Percentiles rank a stretch among this genome's conserved stretches.
Conservation (phyloP, 2,329 filamentous ascomycete genomes). For the Ophiosphaerella korrae region DNA sequence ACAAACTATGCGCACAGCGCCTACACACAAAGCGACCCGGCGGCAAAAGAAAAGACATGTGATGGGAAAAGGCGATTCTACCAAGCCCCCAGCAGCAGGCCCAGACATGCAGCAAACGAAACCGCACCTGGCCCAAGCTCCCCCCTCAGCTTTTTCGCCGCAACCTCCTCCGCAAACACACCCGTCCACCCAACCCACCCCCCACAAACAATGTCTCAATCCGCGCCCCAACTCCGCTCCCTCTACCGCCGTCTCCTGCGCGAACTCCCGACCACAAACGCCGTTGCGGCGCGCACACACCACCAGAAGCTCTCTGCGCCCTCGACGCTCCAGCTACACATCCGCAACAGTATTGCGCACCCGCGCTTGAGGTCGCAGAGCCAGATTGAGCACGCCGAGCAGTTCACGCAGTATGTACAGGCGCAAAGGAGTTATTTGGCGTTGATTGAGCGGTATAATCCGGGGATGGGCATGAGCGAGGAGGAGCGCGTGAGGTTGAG, state of each 20-base stretch:
- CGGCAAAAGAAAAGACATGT: constrained; percentile 2
- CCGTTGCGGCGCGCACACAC: constrained; percentile 20
- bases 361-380: constrained; percentile 5
- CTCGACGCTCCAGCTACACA: constrained; percentile 71
- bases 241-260: constrained; percentile 89
- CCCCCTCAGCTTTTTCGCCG: constrained; percentile 33
- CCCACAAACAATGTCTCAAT: constrained; percentile 40
- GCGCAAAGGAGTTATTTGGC: constrained; percentile 85
- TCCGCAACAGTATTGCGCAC: constrained; percentile 66
- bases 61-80: neutral
- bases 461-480: constrained; percentile 85
- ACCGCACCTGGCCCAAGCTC: constrained; percentile 24
- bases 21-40: constrained; percentile 26
- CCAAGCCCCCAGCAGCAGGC: too few species aligned
- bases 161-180: constrained; percentile 25
- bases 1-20: constrained; percentile 17
- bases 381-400: constrained; percentile 65
- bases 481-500: constrained; percentile 81
- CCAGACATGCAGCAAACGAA: too few species aligned
- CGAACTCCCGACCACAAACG: constrained; percentile 76
- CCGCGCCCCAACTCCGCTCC: constrained; percentile 64
- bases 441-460: constrained; percentile 90
- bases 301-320: constrained; percentile 57
- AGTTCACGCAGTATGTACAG: constrained; percentile 78
- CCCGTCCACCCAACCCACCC: neutral